Evolutionary conservation across 352 stramenopile genomes (phyloP).

Genomic region (Blastocystis sp.): DNA sequence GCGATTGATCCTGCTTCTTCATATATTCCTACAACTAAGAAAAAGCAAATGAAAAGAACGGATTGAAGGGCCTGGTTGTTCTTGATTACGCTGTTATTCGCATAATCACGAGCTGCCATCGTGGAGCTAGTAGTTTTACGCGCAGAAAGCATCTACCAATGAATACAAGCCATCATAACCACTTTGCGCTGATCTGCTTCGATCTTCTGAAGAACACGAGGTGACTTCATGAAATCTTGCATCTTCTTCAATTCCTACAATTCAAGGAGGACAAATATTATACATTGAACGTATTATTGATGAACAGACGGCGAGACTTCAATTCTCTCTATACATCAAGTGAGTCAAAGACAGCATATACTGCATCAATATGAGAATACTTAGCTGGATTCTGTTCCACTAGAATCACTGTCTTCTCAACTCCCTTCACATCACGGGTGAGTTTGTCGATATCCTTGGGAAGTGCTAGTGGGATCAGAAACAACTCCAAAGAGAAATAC

Average conservation of each 20-base stretch:
- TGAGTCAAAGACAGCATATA: neutral
- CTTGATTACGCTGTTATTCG: constrained; percentile 51
- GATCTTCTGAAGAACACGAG: constrained; percentile 44
- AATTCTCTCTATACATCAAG: constrained; percentile 3
- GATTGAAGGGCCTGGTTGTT: constrained; percentile 41
- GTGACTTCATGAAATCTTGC: constrained; percentile 34
- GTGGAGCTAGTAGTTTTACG: constrained; percentile 18
- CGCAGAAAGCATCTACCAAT: neutral
- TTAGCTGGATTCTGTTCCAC: constrained; percentile 20
- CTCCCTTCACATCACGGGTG: neutral
- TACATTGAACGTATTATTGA: constrained; percentile 42
- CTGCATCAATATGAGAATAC: constrained; percentile 43
- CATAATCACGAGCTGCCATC: constrained; percentile 48
- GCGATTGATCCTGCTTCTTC: constrained; percentile 57
- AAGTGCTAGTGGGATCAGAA: neutral
- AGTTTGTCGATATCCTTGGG: constrained; percentile 46
- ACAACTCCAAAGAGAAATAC: neutral
- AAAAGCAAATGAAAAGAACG: neutral
- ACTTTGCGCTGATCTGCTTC: constrained; percentile 44
- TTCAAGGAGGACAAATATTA: neutral
- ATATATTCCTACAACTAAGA: constrained; percentile 47
- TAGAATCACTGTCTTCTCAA: constrained; percentile 42
- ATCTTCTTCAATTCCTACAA: constrained; percentile 50
- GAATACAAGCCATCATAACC: neutral
- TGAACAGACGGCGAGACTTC: constrained; percentile 25